Base-by-base conservation (phyloP, 2,329 filamentous ascomycete genomes). In the Sordariomycetes sp. region DNA sequence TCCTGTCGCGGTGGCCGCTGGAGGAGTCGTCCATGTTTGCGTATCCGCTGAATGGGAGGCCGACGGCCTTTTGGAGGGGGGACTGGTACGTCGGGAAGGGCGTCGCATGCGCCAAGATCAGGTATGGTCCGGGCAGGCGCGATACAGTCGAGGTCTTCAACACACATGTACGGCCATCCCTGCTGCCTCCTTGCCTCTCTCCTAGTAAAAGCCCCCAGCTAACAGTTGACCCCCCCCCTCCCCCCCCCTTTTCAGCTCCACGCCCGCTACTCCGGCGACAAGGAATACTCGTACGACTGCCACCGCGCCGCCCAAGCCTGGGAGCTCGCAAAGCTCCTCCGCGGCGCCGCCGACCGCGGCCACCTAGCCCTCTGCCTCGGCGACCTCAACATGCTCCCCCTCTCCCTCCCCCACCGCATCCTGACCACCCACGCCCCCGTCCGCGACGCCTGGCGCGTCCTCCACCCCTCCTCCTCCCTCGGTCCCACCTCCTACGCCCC, bases 71-170 rank as follows among this genome's bases (percentile, higher is more conserved):
- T 71, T 96, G 87, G 73, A 79, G 92, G 60, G 94, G 94, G 12
- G 92, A 97, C 70, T 97, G 92, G 90, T 97, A 85, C 66, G 91
- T 96, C 10, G 94, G 94, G 0, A 97, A 97, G 69, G 94, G 94
- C 17, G 84, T 97, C 50, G 94, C 92, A 7, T 87, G 82, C 66
- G 92, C 92, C 2, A 80, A 81, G 61, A 86, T 97, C 63, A 77
- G 87, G 3, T 85, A 87, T 62, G 89, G 89, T 0, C 73, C 79
- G 0, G 78, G 73, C 1, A 68, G 70, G 52, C 79, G 80, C 59
- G 86, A 94, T 62, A 73, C 91, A 12, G 76, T 90, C 20, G 90
- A 96, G 66, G 89, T 97, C 1, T 96, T 97, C 68, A 92, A 89
- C 68, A 97, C 94, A 20, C 92, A 95, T 77, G 82, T 86, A 70